Evolutionary conservation across 164 flowering plant genomes (phyloP).

Genomic region (grape (Vitis vinifera)): DNA sequence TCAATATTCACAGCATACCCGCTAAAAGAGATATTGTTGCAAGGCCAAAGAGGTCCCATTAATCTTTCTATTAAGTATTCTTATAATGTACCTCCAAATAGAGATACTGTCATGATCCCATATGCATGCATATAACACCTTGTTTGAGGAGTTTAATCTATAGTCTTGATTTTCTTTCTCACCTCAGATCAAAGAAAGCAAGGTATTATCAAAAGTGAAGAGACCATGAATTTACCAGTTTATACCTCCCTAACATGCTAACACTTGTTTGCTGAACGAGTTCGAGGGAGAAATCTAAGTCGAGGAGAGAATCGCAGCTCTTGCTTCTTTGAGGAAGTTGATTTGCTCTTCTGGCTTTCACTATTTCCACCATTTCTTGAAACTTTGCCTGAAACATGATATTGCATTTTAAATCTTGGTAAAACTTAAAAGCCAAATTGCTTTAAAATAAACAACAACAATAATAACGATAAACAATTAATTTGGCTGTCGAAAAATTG

Average conservation of each 20-base stretch:
- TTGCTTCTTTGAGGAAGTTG: conserved; percentile 11
- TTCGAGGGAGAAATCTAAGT: conserved; percentile 28
- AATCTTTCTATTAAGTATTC: background rate
- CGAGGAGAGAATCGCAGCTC: conserved; percentile 27
- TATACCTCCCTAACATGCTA: background rate
- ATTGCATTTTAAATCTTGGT: background rate
- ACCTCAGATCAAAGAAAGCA: background rate
- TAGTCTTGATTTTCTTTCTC: background rate
- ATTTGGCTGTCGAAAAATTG: background rate
- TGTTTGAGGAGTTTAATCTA: background rate
- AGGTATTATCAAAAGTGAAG: background rate
- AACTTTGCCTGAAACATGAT: conserved; percentile 9
- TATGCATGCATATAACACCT: background rate
- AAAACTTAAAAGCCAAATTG: background rate
- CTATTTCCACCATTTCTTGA: conserved; percentile 13
- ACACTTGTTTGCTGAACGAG: conserved; percentile 23
- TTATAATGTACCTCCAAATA: background rate
- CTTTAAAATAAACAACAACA: background rate
- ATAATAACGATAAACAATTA: background rate
- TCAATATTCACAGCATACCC: too few relatives aligned
- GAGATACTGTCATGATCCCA: background rate
- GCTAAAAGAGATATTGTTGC: background rate
- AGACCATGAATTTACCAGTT: background rate
- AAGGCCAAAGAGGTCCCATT: background rate
- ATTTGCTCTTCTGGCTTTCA: conserved; percentile 2